phyloP scores from a whole-genome alignment of 805 yeast genomes.

The Yamadazyma phyllophila region DNA sequence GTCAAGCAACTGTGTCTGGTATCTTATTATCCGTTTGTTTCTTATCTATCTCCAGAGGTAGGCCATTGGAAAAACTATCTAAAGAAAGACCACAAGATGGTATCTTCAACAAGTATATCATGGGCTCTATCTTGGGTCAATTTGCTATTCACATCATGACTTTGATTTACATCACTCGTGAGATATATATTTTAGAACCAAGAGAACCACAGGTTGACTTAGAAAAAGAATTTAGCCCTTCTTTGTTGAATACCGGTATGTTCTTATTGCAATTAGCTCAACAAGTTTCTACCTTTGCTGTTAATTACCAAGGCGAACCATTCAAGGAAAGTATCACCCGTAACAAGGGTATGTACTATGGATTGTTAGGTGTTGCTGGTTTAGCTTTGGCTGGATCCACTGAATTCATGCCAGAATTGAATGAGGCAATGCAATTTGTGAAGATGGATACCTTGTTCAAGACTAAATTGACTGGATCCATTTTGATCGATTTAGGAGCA shows the following conservation, averaged over 20 bases:
- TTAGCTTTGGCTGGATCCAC: slow-evolving; percentile 90
- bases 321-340: slow-evolving; percentile 87
- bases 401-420: slow-evolving; percentile 91
- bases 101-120: slow-evolving; percentile 89
- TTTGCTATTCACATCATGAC: slow-evolving; percentile 89
- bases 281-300: slow-evolving; percentile 96
- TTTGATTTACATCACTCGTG: slow-evolving; percentile 76
- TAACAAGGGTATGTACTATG: slow-evolving; percentile 96
- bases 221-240: slow-evolving; percentile 85
- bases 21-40: slow-evolving; percentile 88
- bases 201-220: slow-evolving; percentile 86
- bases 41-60: slow-evolving; percentile 91
- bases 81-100: slow-evolving; percentile 97
- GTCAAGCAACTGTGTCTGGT: slow-evolving; percentile 97
- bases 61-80: slow-evolving; percentile 82
- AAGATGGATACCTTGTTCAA: slow-evolving; percentile 78
- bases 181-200: slow-evolving; percentile 87
- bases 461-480: slow-evolving; percentile 66
- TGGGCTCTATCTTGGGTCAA: slow-evolving; percentile 97
- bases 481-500: slow-evolving; percentile 72
- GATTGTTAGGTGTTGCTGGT: slow-evolving; percentile 85
- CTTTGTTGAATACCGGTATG: slow-evolving; percentile 93
- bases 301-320: slow-evolving; percentile 95
- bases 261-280: slow-evolving; percentile 92
- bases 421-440: slow-evolving; percentile 88